Conservation (phyloP, 257 asterid genomes). For the Solanum rostratum region DNA sequence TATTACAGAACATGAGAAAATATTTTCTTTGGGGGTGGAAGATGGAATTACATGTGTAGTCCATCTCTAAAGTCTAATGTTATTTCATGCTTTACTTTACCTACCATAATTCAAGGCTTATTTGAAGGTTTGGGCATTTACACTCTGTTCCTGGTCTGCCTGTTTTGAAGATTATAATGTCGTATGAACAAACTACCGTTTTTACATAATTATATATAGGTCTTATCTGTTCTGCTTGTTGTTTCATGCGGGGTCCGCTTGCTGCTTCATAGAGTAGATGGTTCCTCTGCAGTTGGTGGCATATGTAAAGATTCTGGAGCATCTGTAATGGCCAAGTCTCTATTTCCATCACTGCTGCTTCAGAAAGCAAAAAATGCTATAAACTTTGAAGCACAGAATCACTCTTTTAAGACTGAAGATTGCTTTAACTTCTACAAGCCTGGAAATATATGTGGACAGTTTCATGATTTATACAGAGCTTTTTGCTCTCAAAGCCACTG, state of each 20-base stretch:
- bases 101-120: background rate
- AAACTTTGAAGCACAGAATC: slow-evolving; percentile 38
- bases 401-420: slow-evolving; percentile 45
- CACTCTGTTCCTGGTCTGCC: background rate
- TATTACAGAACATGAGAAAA: background rate
- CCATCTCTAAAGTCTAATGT: background rate
- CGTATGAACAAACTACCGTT: background rate
- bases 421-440: slow-evolving; percentile 31
- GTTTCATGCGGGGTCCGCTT: slow-evolving; percentile 8
- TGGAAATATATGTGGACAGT: slow-evolving; percentile 45
- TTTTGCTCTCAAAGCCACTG: slow-evolving; percentile 47
- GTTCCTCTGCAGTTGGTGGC: slow-evolving; percentile 87
- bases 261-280: slow-evolving; percentile 61
- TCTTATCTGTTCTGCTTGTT: slow-evolving; percentile 10
- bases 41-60: background rate
- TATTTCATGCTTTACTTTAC: background rate
- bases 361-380: slow-evolving; percentile 39
- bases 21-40: background rate
- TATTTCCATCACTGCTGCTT: slow-evolving; percentile 73
- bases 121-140: background rate
- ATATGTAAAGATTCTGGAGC: slow-evolving; percentile 73
- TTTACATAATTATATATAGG: background rate
- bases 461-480: slow-evolving; percentile 52
- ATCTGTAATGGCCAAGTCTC: slow-evolving; percentile 87
- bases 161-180: background rate